Conservation (phyloP, 805 yeast genomes). For the Candida nanaspora region DNA sequence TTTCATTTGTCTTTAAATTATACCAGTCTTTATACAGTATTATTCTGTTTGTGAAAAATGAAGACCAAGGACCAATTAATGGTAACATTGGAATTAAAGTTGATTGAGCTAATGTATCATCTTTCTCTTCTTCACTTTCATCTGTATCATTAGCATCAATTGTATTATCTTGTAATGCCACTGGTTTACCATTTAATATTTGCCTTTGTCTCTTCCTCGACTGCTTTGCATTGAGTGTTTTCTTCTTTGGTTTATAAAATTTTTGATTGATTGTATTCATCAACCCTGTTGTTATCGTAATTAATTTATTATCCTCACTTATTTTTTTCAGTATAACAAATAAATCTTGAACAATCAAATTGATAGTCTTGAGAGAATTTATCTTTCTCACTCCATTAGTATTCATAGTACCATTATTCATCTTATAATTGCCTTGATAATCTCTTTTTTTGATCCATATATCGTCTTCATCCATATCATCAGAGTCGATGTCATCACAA, state of each 20-base stretch:
- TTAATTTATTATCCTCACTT: conserved; percentile 5
- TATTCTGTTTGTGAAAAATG: conserved; percentile 20
- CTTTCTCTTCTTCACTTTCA: background rate
- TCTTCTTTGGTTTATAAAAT: conserved; percentile 5
- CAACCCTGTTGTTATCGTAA: conserved; percentile 21
- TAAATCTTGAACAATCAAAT: conserved; percentile 14
- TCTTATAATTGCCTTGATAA: background rate
- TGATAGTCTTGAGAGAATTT: conserved; percentile 9
- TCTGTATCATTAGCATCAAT: background rate
- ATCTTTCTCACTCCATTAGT: background rate
- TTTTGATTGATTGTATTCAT: conserved; percentile 20
- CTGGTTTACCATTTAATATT: background rate
- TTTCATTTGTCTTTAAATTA: background rate
- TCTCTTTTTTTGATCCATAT: background rate
- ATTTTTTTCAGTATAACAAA: conserved; percentile 11
- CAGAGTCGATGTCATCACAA: too few relatives aligned
- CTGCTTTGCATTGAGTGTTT: background rate
- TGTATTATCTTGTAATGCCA: background rate
- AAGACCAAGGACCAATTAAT: conserved; percentile 19
- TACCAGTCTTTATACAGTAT: conserved; percentile 26
- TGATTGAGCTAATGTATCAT: conserved; percentile 13
- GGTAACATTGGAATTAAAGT: conserved; percentile 25
- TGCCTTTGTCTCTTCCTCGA: background rate
- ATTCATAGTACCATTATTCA: background rate
- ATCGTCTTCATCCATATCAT: too few relatives aligned